Evolutionary conservation across 2,329 filamentous ascomycete species (phyloP).

Genomic region (Sporothrix variecibatus): DNA sequence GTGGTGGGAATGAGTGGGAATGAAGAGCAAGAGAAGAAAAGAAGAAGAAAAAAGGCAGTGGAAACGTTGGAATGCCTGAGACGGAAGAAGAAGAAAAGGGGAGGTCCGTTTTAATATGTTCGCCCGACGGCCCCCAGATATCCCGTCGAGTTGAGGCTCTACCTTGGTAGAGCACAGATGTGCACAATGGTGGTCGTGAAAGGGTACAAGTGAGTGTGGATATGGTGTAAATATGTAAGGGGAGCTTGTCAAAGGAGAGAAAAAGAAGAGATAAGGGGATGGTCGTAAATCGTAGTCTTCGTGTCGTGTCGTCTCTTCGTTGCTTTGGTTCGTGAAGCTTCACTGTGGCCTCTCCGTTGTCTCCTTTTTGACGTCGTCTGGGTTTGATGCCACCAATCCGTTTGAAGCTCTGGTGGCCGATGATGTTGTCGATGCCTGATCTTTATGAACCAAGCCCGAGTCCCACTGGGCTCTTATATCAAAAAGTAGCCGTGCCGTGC

Average conservation of each 20-base stretch:
- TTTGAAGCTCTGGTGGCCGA: too few relatives aligned
- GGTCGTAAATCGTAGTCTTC: background rate
- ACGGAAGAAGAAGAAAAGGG: background rate
- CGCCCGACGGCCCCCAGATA: background rate
- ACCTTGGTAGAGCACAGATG: background rate
- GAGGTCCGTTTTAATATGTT: background rate
- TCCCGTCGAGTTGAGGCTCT: background rate
- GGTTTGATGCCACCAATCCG: background rate
- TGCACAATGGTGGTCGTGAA: background rate
- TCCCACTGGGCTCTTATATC: slow-evolving; percentile 4
- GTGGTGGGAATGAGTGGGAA: background rate
- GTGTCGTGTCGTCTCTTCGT: background rate
- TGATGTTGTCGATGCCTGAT: background rate
- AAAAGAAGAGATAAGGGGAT: background rate
- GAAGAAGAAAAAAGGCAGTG: background rate
- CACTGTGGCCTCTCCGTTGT: background rate
- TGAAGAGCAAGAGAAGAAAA: background rate
- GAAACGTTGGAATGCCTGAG: background rate
- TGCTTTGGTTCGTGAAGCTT: background rate
- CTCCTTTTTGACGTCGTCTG: background rate
- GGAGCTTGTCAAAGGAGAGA: background rate
- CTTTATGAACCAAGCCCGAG: background rate
- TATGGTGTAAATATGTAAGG: background rate
- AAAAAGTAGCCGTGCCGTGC: background rate
- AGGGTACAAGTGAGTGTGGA: background rate